phyloP scores from a whole-genome alignment of 352 stramenopile species.

The Globisporangium middletonii region DNA sequence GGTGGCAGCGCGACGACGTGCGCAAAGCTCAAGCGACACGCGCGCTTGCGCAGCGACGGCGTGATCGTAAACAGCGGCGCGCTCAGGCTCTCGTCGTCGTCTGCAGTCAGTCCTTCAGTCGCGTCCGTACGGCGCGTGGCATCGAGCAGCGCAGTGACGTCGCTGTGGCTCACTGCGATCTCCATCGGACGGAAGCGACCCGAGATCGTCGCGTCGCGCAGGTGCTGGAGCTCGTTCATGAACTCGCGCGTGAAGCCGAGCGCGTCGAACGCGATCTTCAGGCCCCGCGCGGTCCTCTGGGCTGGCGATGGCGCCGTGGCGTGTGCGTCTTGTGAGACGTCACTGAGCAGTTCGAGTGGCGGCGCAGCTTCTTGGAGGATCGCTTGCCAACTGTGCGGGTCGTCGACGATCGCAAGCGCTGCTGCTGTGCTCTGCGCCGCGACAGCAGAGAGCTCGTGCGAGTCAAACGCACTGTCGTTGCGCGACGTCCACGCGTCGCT shows the following conservation, averaged over 20 bases:
- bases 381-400: constrained; percentile 11
- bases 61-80: constrained; percentile 32
- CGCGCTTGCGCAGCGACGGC: constrained; percentile 40
- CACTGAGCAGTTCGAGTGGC: neutral
- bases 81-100: no score
- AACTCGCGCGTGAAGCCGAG: constrained; percentile 34
- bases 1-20: constrained; percentile 19
- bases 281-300: neutral
- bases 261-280: constrained; percentile 40
- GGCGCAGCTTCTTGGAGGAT: neutral
- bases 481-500: neutral
- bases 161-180: constrained; percentile 32
- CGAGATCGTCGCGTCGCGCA: constrained; percentile 40
- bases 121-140: neutral
- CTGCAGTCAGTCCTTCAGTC: no score
- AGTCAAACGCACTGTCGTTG: neutral
- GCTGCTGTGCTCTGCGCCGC: neutral
- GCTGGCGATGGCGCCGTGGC: neutral
- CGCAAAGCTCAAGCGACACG: constrained; percentile 32
- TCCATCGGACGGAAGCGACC: constrained; percentile 47
- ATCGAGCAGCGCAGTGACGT: constrained; percentile 16
- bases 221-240: constrained; percentile 31
- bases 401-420: neutral
- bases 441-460: neutral
- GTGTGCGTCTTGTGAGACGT: no score